Evolutionary conservation across 352 stramenopile genomes (phyloP).

Genomic region (Pythium dissimile): DNA sequence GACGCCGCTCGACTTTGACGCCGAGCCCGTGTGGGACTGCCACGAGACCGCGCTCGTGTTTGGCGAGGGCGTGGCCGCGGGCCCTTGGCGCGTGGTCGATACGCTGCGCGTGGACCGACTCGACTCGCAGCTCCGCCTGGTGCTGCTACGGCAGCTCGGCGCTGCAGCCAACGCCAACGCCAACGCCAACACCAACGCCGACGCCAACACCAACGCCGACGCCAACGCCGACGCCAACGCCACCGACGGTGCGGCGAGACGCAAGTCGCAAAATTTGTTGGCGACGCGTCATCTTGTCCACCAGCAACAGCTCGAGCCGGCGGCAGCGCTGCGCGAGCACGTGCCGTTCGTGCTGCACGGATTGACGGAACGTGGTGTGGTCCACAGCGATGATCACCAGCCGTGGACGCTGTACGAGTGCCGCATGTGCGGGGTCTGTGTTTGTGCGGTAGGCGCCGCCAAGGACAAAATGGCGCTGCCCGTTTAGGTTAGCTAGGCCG

Average conservation of each 20-base stretch:
- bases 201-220: too few relatives aligned
- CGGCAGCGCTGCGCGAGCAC: slow-evolving; percentile 6
- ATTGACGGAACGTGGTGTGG: background rate
- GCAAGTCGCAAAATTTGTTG: background rate
- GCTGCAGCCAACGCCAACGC: too few relatives aligned
- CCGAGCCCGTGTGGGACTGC: slow-evolving; percentile 8
- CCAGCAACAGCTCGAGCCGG: background rate
- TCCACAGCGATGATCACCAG: background rate
- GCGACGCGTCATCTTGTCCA: too few relatives aligned
- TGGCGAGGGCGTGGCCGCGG: background rate
- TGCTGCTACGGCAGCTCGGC: slow-evolving; percentile 11
- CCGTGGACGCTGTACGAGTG: slow-evolving; percentile 20
- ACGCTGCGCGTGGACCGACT: slow-evolving; percentile 25
- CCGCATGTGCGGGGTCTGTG: slow-evolving; percentile 4
- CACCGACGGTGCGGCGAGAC: too few relatives aligned
- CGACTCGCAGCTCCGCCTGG: slow-evolving; percentile 27
- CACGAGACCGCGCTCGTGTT: slow-evolving; percentile 25
- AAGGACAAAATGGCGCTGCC: slow-evolving; percentile 7
- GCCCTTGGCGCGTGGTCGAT: slow-evolving; percentile 37
- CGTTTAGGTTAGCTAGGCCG: too few relatives aligned
- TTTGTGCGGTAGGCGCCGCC: slow-evolving; percentile 5
- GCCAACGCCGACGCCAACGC: too few relatives aligned
- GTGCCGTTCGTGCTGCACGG: slow-evolving; percentile 11
- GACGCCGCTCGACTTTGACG: background rate
- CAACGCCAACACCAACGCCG: too few relatives aligned